Evolutionary conservation across 2,329 filamentous ascomycete species (phyloP).

Genomic region (Aspergillus sp.): DNA sequence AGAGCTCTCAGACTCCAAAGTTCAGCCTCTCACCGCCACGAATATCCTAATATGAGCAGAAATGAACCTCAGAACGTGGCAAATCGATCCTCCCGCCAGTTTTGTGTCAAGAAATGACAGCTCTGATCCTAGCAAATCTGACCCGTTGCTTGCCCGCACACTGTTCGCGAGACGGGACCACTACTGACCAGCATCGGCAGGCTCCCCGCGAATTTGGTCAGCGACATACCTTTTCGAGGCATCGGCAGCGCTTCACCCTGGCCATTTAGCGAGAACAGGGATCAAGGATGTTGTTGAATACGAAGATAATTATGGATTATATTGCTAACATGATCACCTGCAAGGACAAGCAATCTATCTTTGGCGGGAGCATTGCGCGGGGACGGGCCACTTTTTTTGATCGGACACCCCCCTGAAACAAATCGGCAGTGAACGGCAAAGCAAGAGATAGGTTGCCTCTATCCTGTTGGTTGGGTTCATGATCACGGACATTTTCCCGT

Average conservation of each 20-base stretch:
- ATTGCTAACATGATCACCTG: conserved; percentile 20
- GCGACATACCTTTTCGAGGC: background rate
- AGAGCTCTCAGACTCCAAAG: background rate
- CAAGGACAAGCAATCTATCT: conserved; percentile 22
- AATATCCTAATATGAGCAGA: background rate
- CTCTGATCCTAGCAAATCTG: background rate
- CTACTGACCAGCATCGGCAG: conserved; percentile 7
- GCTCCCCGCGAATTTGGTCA: conserved; percentile 3
- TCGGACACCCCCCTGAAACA: conserved; percentile 21
- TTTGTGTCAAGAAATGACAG: background rate
- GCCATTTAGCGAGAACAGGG: conserved; percentile 13
- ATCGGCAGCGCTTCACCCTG: background rate
- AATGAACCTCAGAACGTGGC: background rate
- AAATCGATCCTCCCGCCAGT: conserved; percentile 6
- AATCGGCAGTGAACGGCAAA: conserved; percentile 8
- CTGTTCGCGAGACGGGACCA: conserved; percentile 6
- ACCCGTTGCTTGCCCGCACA: background rate
- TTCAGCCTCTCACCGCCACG: background rate
- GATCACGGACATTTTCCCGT: conserved; percentile 8
- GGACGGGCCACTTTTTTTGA: conserved; percentile 6
- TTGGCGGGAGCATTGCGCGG: conserved; percentile 15
- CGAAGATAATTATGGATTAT: background rate
- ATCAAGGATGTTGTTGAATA: background rate
- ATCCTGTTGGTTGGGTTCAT: conserved; percentile 6
- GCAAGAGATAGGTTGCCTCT: background rate